Base-by-base conservation (phyloP, 73 alveolate species). In the Effrenium voratum region DNA sequence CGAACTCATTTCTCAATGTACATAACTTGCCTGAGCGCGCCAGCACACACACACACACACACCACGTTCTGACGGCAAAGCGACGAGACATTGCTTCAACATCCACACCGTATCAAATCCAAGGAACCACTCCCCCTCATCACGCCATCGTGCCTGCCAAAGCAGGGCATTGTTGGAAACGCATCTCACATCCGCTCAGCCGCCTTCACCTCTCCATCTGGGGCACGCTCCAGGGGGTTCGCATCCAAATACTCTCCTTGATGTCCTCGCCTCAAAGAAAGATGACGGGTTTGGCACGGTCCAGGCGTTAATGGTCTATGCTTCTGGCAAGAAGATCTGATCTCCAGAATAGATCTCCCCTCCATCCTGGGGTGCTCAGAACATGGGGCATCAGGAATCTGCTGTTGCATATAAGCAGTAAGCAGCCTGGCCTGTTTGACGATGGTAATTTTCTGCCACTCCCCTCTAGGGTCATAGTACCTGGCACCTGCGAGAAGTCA, bases 381-480 rank as follows among this genome's bases (percentile, higher is more conserved):
- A 34, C 30, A 10, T 30, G 10, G 82, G 82, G 19, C n/a, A 72
- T 3, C 24, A 77, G 63, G 63, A 15, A 38, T 38, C 34, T 28
- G 40, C 83, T 55, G 68, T 22, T 55, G 68, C 52, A 46, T 73
- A 2, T 72, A 55, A 12, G 30, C 34, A 3, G 77, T 63, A 6
- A 30, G n/a, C 41, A 40, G 34, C 49, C 22, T 13, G 63, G 68
- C 95, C 95, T 87, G 95, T 84, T 87, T 87, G 84, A 87, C 95
- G 24, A 87, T 87, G 47, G 95, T 87, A 84, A 87, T 87, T 84
- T 87, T 87, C 95, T 87, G 95, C 95, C 95, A 87, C 95, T 87
- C 95, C 10, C 95, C 95, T 34, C 95, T 40, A 43, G 95, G 95
- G 68, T 87, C 95, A 32, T 87, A 87, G 49, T 87, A 87, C 36